Conservation (phyloP, 2,329 filamentous ascomycete genomes). For the Seiridium cupressi region DNA sequence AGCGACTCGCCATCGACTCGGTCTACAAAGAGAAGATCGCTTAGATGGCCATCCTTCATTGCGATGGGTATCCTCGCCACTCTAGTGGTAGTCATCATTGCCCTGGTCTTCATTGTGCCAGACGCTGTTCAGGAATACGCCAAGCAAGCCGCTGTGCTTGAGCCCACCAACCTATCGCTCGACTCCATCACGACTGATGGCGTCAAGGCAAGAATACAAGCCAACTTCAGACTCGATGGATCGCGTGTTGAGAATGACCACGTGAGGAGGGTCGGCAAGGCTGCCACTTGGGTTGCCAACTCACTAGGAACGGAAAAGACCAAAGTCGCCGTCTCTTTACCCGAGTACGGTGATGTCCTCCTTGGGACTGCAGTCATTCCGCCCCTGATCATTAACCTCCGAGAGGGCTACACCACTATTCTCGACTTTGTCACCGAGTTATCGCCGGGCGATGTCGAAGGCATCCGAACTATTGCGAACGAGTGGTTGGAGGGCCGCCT, state of each 20-base stretch:
- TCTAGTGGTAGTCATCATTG: conserved; percentile 65
- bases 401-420: conserved; percentile 73
- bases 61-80: conserved; percentile 67
- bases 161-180: conserved; percentile 80
- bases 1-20: conserved; percentile 19
- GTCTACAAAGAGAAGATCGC: conserved; percentile 36
- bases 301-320: conserved; percentile 74
- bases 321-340: conserved; percentile 73
- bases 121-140: conserved; percentile 82
- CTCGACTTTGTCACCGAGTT: conserved; percentile 80
- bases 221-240: conserved; percentile 78
- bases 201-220: conserved; percentile 76
- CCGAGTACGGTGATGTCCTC: conserved; percentile 75
- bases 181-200: conserved; percentile 80
- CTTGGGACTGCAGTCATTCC: conserved; percentile 78
- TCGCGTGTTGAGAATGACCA: conserved; percentile 68
- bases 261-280: conserved; percentile 71
- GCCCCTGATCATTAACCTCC: conserved; percentile 70
- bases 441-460: conserved; percentile 71
- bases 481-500: conserved; percentile 85
- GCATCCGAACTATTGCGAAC: conserved; percentile 76
- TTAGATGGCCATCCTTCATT: conserved; percentile 75
- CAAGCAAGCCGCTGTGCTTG: conserved; percentile 76
- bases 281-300: conserved; percentile 77
- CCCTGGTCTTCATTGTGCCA: conserved; percentile 78